These are phyloP conservation scores for Termitomyces titanicus DNA, from an alignment of 768 basidiomycete species.

Conservation along the genomic window DNA sequence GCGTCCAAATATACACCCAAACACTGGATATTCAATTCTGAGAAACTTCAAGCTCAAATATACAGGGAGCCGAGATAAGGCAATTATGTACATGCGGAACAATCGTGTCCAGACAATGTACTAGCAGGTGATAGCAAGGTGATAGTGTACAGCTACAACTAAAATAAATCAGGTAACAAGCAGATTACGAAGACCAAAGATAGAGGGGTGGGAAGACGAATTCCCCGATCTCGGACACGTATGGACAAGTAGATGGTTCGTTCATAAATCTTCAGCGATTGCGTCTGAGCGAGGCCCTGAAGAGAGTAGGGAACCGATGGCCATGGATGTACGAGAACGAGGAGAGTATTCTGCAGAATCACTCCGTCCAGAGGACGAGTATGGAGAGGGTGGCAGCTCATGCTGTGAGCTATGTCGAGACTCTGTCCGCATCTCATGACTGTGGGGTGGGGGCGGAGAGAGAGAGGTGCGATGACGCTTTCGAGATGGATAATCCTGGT, in stretches of 20 bases:
- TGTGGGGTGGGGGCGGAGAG: slow-evolving; percentile 48
- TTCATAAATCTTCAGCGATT: slow-evolving; percentile 28
- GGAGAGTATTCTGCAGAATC: slow-evolving; percentile 70
- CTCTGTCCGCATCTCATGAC: slow-evolving; percentile 37
- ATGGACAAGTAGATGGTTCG: slow-evolving; percentile 17
- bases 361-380: slow-evolving; percentile 63
- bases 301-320: slow-evolving; percentile 72
- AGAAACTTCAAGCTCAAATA: slow-evolving; percentile 2
- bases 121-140: slow-evolving; percentile 4
- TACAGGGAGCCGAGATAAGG: background rate
- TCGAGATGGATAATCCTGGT: slow-evolving; percentile 40
- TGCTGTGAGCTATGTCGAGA: slow-evolving; percentile 24
- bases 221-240: slow-evolving; percentile 2
- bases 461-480: slow-evolving; percentile 65
- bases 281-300: slow-evolving; percentile 36
- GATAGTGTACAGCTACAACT: slow-evolving; percentile 12
- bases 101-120: background rate
- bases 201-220: background rate
- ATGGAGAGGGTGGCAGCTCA: slow-evolving; percentile 67
- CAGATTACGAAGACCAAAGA: background rate
- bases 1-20: background rate
- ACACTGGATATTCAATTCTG: slow-evolving; percentile 6
- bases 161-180: slow-evolving; percentile 7
- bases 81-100: slow-evolving; percentile 10
- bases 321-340: slow-evolving; percentile 71